Conservation (phyloP, 768 basidiomycete genomes). For the Suillus clintonianus region DNA sequence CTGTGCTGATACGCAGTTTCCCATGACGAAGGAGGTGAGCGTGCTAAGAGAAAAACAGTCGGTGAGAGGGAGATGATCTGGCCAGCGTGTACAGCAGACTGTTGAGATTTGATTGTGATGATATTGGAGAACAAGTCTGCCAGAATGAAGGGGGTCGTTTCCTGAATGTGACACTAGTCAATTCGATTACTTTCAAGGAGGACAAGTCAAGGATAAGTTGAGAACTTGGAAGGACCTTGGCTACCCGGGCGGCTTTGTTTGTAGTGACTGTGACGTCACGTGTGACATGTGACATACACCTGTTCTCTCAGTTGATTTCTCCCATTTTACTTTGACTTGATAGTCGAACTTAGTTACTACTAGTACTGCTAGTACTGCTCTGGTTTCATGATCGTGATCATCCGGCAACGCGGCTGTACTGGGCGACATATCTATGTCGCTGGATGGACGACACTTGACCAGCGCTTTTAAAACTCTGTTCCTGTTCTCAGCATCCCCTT, state of each 20-base stretch:
- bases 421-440: not conserved
- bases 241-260: conserved; percentile 7
- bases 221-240: conserved; percentile 14
- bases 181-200: conserved; percentile 5
- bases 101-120: not conserved
- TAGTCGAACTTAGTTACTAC: too few relatives aligned
- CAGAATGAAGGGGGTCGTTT: conserved; percentile 11
- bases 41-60: not conserved
- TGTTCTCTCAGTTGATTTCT: not conserved
- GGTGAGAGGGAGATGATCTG: not conserved
- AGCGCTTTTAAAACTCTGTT: not conserved
- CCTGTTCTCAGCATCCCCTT: conserved; percentile 10
- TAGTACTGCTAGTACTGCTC: not conserved
- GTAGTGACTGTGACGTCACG: conserved; percentile 1
- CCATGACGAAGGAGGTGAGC: conserved; percentile 44
- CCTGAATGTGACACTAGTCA: conserved; percentile 9
- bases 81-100: not conserved
- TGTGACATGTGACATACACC: conserved; percentile 14
- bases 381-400: not conserved
- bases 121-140: conserved; percentile 1
- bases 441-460: not conserved
- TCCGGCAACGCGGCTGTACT: not conserved
- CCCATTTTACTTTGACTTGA: not conserved
- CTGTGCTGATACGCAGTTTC: conserved; percentile 63
- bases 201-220: conserved; percentile 20